Evolutionary conservation across 1,284 basidiomycete genomes (phyloP).

Genomic region (Erythrobasidium hasegawianum): DNA sequence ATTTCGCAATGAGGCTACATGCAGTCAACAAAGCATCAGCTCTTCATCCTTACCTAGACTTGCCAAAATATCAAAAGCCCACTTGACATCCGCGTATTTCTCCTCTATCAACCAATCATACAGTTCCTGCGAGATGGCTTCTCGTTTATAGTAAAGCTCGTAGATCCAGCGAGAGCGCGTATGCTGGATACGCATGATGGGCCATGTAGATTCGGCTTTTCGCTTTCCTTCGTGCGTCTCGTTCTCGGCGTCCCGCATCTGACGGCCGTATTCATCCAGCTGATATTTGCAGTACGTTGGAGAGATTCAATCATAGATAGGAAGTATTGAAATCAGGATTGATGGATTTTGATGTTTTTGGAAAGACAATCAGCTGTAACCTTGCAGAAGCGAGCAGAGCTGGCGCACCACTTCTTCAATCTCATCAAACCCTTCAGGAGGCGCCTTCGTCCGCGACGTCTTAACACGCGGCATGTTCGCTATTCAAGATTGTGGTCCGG

Average conservation of each 20-base stretch:
- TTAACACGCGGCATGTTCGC: conserved; percentile 43
- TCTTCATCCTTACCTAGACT: not conserved
- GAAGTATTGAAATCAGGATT: no score
- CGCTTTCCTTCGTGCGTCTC: conserved; percentile 97
- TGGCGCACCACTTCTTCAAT: conserved; percentile 44
- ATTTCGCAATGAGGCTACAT: conserved; percentile 89
- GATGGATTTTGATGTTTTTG: no score
- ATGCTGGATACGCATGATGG: conserved; percentile 96
- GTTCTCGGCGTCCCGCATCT: conserved; percentile 81
- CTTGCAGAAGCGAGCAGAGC: not conserved
- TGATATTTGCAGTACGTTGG: not conserved
- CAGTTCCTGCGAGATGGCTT: conserved; percentile 86
- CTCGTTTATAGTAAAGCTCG: conserved; percentile 97
- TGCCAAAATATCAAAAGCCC: conserved; percentile 49
- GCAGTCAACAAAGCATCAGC: not conserved
- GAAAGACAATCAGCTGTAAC: no score
- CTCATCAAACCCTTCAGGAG: conserved; percentile 96
- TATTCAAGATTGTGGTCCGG: not conserved
- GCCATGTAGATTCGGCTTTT: conserved; percentile 95
- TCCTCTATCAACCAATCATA: conserved; percentile 99
- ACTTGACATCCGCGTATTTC: conserved; percentile 97
- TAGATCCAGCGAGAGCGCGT: conserved; percentile 91
- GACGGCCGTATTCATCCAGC: conserved; percentile 44
- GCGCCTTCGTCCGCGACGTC: conserved; percentile 88
- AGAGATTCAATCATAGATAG: no score